Conservation (phyloP, 768 basidiomycete species). For the Suillus sp. region DNA sequence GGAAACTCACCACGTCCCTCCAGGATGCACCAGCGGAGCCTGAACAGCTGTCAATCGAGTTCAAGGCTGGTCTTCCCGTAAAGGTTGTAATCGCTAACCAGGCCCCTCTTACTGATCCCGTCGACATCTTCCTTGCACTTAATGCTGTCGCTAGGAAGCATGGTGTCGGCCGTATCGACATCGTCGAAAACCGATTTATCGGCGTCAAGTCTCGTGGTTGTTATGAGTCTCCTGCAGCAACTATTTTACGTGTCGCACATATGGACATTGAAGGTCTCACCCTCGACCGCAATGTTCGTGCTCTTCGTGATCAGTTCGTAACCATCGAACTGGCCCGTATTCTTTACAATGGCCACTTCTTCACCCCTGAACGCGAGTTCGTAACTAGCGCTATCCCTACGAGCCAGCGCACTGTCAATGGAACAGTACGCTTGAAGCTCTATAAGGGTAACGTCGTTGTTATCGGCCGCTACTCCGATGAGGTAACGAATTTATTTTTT, state of each 20-base stretch:
- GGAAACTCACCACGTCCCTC: constrained; percentile 91
- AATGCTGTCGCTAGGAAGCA: constrained; percentile 94
- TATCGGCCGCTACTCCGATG: constrained; percentile 87
- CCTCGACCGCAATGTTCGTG: constrained; percentile 96
- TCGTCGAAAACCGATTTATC: constrained; percentile 99
- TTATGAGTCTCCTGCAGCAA: constrained; percentile 97
- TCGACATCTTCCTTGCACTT: constrained; percentile 90
- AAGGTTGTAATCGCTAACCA: constrained; percentile 71
- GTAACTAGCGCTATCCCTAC: constrained; percentile 87
- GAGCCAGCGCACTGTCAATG: constrained; percentile 96
- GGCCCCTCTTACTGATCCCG: constrained; percentile 82
- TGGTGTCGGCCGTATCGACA: constrained; percentile 96
- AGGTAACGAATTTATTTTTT: constrained; percentile 48
- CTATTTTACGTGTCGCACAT: constrained; percentile 93
- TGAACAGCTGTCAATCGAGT: constrained; percentile 84
- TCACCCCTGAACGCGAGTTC: constrained; percentile 99
- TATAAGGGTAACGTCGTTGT: constrained; percentile 97
- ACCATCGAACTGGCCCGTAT: constrained; percentile 89
- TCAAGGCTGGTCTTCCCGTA: constrained; percentile 82
- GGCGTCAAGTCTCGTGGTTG: constrained; percentile 99
- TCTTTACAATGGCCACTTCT: constrained; percentile 98
- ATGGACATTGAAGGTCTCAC: constrained; percentile 97
- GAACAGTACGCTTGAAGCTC: constrained; percentile 84
- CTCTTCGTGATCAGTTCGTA: constrained; percentile 92
- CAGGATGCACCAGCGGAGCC: constrained; percentile 79